Evolutionary conservation across 129 eudicot genomes (phyloP), one percentile per base, ranked within the genome.

Genomic region (Tagetes erecta): DNA sequence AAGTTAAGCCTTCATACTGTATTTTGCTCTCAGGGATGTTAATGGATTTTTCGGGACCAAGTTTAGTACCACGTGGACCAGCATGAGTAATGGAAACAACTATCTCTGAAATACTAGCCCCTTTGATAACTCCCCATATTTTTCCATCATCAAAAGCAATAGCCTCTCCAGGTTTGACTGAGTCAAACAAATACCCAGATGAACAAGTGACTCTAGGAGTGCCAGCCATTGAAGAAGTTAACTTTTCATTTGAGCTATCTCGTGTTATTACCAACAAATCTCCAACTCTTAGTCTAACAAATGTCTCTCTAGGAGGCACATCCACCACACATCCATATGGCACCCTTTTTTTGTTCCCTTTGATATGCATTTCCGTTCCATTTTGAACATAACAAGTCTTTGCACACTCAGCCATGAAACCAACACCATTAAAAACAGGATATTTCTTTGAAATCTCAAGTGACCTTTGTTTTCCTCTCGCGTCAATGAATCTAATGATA

Each of bases 61-160:
- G 90, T 72, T 89, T 89, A 49, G 82, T 80, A 45, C 96, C 96
- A 66, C 67, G 84, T 35, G 81, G 90, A 6, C 85, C 85, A 5
- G 96, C 96, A 56, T 78, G 90, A 59, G 96, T 89, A 70, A 89
- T 83, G 35, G 90, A 82, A 53, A 89, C 96, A 57, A 89, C 73
- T 46, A 89, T 84, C 74, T 89, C 96, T 14, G 92, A 82, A 63
- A 79, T 65, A 70, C 92, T 87, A 52, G 86, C 60, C 56, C 92
- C 96, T 77, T 89, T 87, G 10, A 87, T 81, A 52, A 89, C 77
- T 10, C 96, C 96, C 92, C 96, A 87, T 78, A 89, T 87, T 64
- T 89, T 89, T 41, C 96, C 96, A 76, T 89, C 96, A 74, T 89
- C 96, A 64, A 89, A 89, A 14, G 96, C 85, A 66, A 89, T 87